A percentile compares a stretch with the other conserved stretches of the same genome.
Evolutionary conservation across 2,329 filamentous ascomycete species (phyloP).

Genomic region (Nemania sp.): DNA sequence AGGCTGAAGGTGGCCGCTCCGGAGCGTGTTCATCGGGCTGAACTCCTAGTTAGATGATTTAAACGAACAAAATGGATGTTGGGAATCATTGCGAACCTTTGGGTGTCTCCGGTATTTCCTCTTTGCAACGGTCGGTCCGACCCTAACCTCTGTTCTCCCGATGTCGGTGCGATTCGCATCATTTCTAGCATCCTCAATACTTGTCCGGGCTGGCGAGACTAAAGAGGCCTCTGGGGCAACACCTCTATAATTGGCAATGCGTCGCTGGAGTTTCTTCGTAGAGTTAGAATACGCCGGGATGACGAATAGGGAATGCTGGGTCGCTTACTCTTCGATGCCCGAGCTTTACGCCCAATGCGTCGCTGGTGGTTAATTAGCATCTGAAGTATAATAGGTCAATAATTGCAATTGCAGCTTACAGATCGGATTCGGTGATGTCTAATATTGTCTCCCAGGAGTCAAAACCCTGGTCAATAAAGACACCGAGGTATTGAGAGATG

Average conservation of each 20-base stretch:
- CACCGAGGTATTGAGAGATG: conserved; percentile 79
- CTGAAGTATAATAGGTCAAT: conserved; percentile 6
- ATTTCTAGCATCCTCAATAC: conserved; percentile 65
- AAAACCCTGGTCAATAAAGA: conserved; percentile 82
- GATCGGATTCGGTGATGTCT: conserved; percentile 85
- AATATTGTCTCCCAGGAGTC: conserved; percentile 86
- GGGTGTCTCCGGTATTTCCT: conserved; percentile 83
- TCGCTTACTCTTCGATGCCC: conserved; percentile 79
- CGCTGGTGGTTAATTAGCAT: conserved; percentile 59
- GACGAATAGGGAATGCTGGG: not conserved
- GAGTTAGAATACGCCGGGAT: conserved; percentile 15
- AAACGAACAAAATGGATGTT: not conserved
- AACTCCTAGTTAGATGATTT: conserved; percentile 17
- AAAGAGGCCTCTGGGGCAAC: conserved; percentile 66
- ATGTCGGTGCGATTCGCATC: conserved; percentile 65
- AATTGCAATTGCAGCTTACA: conserved; percentile 64
- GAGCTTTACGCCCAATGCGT: conserved; percentile 80
- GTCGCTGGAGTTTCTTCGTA: conserved; percentile 80
- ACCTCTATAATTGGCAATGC: conserved; percentile 80
- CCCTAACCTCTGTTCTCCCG: conserved; percentile 58
- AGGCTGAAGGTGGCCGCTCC: conserved; percentile 82
- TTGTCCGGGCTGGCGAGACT: conserved; percentile 62
- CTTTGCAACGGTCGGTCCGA: conserved; percentile 64
- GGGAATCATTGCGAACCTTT: conserved; percentile 65
- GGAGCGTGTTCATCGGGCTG: conserved; percentile 83